phyloP scores from a whole-genome alignment of 495 filamentous ascomycete genomes.

The Bathelium albidoporum region DNA sequence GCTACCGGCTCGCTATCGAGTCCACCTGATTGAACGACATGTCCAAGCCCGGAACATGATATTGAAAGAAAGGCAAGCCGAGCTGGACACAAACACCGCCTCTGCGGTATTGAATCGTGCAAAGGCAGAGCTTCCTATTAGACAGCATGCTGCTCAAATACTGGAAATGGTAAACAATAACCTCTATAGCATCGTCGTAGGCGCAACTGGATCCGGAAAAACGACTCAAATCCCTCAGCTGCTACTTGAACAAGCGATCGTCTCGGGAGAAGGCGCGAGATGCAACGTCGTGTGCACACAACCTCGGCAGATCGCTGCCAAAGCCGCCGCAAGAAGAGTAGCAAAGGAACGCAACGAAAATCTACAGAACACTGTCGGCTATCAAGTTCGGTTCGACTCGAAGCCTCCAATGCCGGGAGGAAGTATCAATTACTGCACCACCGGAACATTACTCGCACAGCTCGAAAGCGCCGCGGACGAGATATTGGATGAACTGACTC shows the following conservation, averaged over 20 bases:
- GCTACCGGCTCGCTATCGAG: not conserved
- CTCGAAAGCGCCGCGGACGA: slow-evolving; percentile 36
- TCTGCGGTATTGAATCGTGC: slow-evolving; percentile 29
- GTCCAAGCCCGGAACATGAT: slow-evolving; percentile 19
- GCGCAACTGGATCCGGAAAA: slow-evolving; percentile 50
- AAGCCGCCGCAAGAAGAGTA: slow-evolving; percentile 44
- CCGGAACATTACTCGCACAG: slow-evolving; percentile 44
- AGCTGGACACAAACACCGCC: slow-evolving; percentile 25
- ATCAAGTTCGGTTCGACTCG: slow-evolving; percentile 43
- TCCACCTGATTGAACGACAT: slow-evolving; percentile 6
- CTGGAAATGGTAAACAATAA: slow-evolving; percentile 41
- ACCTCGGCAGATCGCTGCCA: slow-evolving; percentile 48
- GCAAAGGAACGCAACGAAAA: slow-evolving; percentile 43
- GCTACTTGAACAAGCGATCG: slow-evolving; percentile 43
- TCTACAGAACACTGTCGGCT: slow-evolving; percentile 42
- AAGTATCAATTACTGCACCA: slow-evolving; percentile 49
- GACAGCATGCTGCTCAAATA: slow-evolving; percentile 33
- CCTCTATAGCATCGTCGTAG: slow-evolving; percentile 44
- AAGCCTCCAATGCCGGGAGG: slow-evolving; percentile 31
- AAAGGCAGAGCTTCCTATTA: slow-evolving; percentile 42
- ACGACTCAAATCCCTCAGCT: slow-evolving; percentile 55
- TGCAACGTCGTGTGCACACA: slow-evolving; percentile 51
- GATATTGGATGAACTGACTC: slow-evolving; percentile 37
- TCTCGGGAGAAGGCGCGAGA: slow-evolving; percentile 28
- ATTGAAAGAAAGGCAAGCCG: slow-evolving; percentile 23